Evolutionary conservation across 2,329 filamentous ascomycete genomes (phyloP).

Genomic region (Penicillium vulpinum): DNA sequence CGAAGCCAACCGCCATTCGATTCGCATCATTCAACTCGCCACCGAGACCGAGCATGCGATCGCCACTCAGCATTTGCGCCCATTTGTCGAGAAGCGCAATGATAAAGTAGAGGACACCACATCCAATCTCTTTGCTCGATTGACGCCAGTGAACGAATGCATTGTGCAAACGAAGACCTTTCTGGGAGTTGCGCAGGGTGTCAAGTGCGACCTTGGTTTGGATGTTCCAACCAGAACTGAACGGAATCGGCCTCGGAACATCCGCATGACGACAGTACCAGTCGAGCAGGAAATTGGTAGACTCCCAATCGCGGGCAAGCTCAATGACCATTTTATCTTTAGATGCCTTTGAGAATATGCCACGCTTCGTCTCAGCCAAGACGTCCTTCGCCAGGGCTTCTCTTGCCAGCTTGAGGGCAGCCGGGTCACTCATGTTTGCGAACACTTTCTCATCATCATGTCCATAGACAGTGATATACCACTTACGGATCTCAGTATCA

Average conservation of each 20-base stretch:
- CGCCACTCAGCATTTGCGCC: slow-evolving; percentile 52
- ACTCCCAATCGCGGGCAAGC: slow-evolving; percentile 54
- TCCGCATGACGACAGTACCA: slow-evolving; percentile 54
- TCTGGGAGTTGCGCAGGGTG: slow-evolving; percentile 54
- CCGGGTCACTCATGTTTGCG: slow-evolving; percentile 49
- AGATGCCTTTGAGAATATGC: slow-evolving; percentile 45
- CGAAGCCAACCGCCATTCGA: slow-evolving; percentile 54
- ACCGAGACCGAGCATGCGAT: slow-evolving; percentile 43
- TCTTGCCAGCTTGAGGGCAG: slow-evolving; percentile 50
- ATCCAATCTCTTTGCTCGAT: slow-evolving; percentile 56
- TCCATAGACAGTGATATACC: slow-evolving; percentile 39
- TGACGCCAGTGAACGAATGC: slow-evolving; percentile 61
- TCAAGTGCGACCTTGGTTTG: slow-evolving; percentile 57
- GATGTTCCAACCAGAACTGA: slow-evolving; percentile 60
- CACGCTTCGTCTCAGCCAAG: slow-evolving; percentile 45
- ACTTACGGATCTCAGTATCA: slow-evolving; percentile 42
- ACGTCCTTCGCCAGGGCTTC: slow-evolving; percentile 50
- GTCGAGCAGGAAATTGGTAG: slow-evolving; percentile 55
- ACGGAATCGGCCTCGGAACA: slow-evolving; percentile 53
- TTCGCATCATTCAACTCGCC: slow-evolving; percentile 37
- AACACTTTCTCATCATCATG: slow-evolving; percentile 43
- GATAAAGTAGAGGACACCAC: slow-evolving; percentile 56
- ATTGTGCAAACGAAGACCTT: slow-evolving; percentile 57
- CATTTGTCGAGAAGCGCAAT: slow-evolving; percentile 59
- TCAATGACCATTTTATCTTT: slow-evolving; percentile 51